phyloP scores from a whole-genome alignment of 352 stramenopile species.

The Aphanomyces astaci region DNA sequence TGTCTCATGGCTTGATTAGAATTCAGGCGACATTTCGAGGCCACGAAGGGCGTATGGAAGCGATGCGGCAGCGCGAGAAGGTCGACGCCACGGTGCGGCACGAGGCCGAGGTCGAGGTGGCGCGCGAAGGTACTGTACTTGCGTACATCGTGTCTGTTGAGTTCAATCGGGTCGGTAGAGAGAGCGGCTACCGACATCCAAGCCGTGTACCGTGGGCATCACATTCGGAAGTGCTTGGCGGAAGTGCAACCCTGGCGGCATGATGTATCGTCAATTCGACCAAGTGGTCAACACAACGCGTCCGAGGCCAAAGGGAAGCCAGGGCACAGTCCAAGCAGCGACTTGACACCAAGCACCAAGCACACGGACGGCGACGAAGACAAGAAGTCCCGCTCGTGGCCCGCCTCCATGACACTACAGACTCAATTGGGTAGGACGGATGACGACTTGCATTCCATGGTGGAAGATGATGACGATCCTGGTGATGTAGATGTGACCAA shows the following conservation, averaged over 20 bases:
- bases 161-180: not conserved
- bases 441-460: not conserved
- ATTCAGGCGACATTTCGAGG: not conserved
- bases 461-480: too few species aligned
- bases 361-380: not conserved
- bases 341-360: not conserved
- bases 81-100: not conserved
- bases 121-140: not conserved
- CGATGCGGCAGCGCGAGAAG: not conserved
- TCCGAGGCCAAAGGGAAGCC: not conserved
- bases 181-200: not conserved
- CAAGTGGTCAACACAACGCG: not conserved
- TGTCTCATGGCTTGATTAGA: not conserved
- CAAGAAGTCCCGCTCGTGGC: not conserved
- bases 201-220: conserved; percentile 1
- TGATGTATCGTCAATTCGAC: too few species aligned
- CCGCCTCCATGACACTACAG: not conserved
- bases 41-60: not conserved
- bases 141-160: too few species aligned
- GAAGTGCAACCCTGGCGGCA: not conserved
- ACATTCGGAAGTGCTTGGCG: not conserved
- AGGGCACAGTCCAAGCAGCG: not conserved
- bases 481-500: not conserved
- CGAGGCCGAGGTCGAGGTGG: not conserved
- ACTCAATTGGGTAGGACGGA: not conserved